Evolutionary conservation across 805 yeast species (phyloP), one percentile per base, ranked within the genome.

Genomic region (Barnettozyma vustinii): DNA sequence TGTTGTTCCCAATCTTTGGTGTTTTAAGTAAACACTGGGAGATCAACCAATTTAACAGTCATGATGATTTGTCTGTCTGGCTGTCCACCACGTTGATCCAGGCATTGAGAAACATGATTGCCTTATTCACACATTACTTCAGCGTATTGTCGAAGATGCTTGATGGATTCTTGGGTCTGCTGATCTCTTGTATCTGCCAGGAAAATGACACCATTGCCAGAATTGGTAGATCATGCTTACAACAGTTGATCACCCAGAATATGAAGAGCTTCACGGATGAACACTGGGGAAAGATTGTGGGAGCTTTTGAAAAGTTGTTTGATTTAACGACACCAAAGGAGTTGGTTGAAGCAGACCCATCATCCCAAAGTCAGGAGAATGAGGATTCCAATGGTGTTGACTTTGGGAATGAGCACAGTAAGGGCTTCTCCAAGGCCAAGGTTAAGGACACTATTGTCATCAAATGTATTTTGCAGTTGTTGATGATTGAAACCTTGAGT

Each of bases 141-240:
- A 87, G 79, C 39, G 76, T 83, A 2, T 77, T 94, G 60, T 83
- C 83, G 56, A 74, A 79, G 39, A 80, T 87, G 77, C 72, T 92
- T 45, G 87, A 81, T 52, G 94, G 88, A 1, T 89, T 86, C 63
- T 73, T 95, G 65, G 81, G 80, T 18, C 73, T 95, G 45, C 68
- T 94, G 49, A 81, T 83, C 2, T 83, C 92, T 6, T 94, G 99
- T 67, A 88, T 94, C 45, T 89, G 96, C 58, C 99, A 94, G 66
- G 97, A 91, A 58, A 92, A 94, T 64, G 99, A 94, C 60, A 91
- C 98, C 0, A 90, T 95, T 58, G 95, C 97, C 0, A 77, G 96
- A 58, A 92, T 92, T 55, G 99, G 99, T 32, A 79, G 95, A 60
- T 80, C 92, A 9, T 91, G 99, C 64, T 74, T 94, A 50, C 84